These are phyloP conservation scores for Pythium diclinum DNA, from an alignment of 352 stramenopile species.

Conservation along the genomic window DNA sequence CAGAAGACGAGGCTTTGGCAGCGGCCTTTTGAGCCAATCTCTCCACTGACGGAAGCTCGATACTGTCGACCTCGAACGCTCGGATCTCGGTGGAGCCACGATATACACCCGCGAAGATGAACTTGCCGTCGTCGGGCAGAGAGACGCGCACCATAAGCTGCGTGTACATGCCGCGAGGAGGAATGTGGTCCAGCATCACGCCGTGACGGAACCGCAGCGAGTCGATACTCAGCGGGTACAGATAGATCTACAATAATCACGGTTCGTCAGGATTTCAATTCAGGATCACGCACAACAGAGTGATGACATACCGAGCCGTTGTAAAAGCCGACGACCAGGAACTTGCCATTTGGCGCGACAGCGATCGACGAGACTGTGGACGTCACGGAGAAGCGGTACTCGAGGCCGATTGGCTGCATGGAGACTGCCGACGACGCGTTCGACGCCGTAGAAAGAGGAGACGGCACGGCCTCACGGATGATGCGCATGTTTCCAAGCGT, in stretches of 20 bases:
- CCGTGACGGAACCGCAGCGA: slow-evolving; percentile 62
- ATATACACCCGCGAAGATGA: slow-evolving; percentile 86
- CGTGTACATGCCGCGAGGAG: slow-evolving; percentile 77
- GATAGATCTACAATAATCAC: slow-evolving; percentile 30
- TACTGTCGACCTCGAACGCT: slow-evolving; percentile 79
- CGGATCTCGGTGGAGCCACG: slow-evolving; percentile 85
- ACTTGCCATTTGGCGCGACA: slow-evolving; percentile 59
- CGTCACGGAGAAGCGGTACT: slow-evolving; percentile 58
- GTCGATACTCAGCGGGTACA: slow-evolving; percentile 67
- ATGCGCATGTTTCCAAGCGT: slow-evolving; percentile 63
- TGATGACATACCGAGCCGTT: slow-evolving; percentile 46
- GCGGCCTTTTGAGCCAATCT: slow-evolving; percentile 8
- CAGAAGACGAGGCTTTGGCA: background rate
- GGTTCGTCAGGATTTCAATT: too few species aligned
- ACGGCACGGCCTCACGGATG: slow-evolving; percentile 40
- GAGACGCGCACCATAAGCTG: slow-evolving; percentile 78
- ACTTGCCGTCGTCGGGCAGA: slow-evolving; percentile 72
- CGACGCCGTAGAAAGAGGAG: slow-evolving; percentile 40
- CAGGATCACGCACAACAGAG: background rate
- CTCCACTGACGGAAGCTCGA: slow-evolving; percentile 45
- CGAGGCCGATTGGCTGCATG: slow-evolving; percentile 34
- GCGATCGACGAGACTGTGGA: slow-evolving; percentile 82
- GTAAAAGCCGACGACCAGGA: slow-evolving; percentile 79
- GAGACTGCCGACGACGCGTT: slow-evolving; percentile 29
- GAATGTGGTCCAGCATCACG: slow-evolving; percentile 79